These are phyloP conservation scores for Fraxinus angustifolia DNA, from an alignment of 305 asterid genomes.

Conservation along the genomic window DNA sequence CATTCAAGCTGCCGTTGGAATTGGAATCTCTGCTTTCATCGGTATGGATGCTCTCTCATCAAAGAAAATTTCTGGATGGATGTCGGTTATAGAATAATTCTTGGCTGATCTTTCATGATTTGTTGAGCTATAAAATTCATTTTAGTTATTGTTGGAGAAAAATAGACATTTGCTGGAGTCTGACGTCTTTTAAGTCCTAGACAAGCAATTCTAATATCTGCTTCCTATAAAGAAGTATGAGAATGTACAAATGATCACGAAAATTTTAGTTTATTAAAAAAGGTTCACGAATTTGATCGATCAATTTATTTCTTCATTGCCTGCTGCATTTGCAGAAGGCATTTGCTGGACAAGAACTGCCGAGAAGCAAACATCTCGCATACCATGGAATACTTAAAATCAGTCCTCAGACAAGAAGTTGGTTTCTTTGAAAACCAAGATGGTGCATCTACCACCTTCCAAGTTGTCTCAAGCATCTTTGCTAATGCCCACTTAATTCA, in stretches of 20 bases:
- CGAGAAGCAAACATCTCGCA: conserved; percentile 57
- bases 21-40: conserved; percentile 62
- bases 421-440: conserved; percentile 61
- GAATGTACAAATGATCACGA: not conserved
- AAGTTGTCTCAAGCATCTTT: conserved; percentile 63
- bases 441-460: conserved; percentile 58
- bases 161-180: not conserved
- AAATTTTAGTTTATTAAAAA: not conserved
- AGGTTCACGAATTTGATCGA: not conserved
- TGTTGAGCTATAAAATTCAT: not conserved
- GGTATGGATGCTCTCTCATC: conserved; percentile 37
- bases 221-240: not conserved
- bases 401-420: conserved; percentile 66
- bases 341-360: conserved; percentile 60
- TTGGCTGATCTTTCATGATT: not conserved
- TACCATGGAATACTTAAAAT: conserved; percentile 39
- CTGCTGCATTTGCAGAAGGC: conserved; percentile 37
- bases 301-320: not conserved
- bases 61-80: not conserved
- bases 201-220: not conserved
- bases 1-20: conserved; percentile 61
- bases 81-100: not conserved
- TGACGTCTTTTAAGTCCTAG: not conserved
- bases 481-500: conserved; percentile 65
- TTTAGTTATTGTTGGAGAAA: not conserved